Percentiles rank a stretch among this genome's conserved stretches.
These are phyloP conservation scores for Penicillium oxalicum DNA, from an alignment of 2,329 filamentous ascomycete genomes.

Conservation along the genomic window DNA sequence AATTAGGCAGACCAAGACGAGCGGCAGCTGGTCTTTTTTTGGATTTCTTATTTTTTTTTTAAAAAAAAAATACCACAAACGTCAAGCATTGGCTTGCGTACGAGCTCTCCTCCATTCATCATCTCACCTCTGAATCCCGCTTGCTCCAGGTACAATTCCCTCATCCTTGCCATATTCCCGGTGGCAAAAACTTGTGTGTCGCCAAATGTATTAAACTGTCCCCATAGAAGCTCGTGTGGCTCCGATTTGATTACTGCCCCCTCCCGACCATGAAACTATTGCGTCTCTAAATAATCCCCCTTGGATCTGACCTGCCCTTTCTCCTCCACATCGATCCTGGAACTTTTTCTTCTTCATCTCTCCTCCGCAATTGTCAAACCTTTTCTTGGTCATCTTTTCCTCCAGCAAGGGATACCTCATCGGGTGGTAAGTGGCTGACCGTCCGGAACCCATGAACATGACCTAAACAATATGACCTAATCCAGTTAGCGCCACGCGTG, in stretches of 20 bases:
- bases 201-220: conserved; percentile 1
- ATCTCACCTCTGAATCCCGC: background rate
- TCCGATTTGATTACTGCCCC: background rate
- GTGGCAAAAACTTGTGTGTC: conserved; percentile 6
- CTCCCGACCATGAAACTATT: conserved; percentile 1
- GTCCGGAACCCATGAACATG: background rate
- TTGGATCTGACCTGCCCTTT: too few relatives aligned
- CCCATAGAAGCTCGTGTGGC: conserved; percentile 1
- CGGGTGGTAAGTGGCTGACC: conserved; percentile 1
- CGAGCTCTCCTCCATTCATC: background rate
- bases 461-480: conserved; percentile 24
- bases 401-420: conserved; percentile 12
- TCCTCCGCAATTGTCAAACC: background rate
- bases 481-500: conserved; percentile 25
- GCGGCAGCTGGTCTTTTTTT: background rate
- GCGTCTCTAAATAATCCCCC: background rate
- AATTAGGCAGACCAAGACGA: too few relatives aligned
- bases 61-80: background rate
- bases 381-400: background rate
- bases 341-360: background rate
- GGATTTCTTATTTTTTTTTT: background rate
- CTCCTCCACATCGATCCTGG: background rate
- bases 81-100: too few relatives aligned
- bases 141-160: background rate
- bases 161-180: background rate